Evolutionary conservation across 75 land plant species (phyloP).

Genomic region (Adiantum capillusveneris): DNA sequence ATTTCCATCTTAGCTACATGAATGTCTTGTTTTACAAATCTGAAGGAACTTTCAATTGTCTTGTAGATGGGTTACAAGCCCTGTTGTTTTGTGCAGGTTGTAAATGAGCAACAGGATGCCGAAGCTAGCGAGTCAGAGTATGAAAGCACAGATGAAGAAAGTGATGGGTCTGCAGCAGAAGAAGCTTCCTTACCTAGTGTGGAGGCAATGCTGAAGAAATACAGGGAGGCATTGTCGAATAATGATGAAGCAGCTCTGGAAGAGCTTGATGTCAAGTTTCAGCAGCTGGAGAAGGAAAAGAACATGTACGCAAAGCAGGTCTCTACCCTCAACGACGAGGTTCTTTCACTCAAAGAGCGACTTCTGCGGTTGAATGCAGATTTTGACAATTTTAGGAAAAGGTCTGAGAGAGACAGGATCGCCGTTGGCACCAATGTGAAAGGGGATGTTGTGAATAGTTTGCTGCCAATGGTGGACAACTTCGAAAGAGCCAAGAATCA

Average conservation of each 20-base stretch:
- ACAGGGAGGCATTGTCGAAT: slow-evolving; percentile 57
- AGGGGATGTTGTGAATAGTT: slow-evolving; percentile 77
- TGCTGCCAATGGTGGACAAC: slow-evolving; percentile 89
- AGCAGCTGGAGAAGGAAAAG: slow-evolving; percentile 39
- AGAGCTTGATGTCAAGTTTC: slow-evolving; percentile 45
- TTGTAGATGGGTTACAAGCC: too few relatives aligned
- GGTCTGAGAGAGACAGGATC: slow-evolving; percentile 62
- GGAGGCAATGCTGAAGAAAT: slow-evolving; percentile 35
- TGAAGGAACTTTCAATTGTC: too few relatives aligned
- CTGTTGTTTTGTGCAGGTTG: too few relatives aligned
- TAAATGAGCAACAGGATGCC: slow-evolving; percentile 4
- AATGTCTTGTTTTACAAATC: too few relatives aligned
- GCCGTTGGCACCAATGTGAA: slow-evolving; percentile 44
- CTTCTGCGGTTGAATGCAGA: slow-evolving; percentile 85
- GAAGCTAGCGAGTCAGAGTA: slow-evolving; percentile 15
- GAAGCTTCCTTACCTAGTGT: slow-evolving; percentile 16
- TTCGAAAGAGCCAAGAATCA: slow-evolving; percentile 85
- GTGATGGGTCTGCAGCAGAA: slow-evolving; percentile 11
- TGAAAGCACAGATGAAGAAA: slow-evolving; percentile 7
- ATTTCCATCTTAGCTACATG: too few relatives aligned
- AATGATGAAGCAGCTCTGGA: slow-evolving; percentile 47
- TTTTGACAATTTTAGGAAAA: slow-evolving; percentile 92
- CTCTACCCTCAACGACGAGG: slow-evolving; percentile 43
- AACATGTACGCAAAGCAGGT: slow-evolving; percentile 35
- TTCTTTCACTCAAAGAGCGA: slow-evolving; percentile 56